Evolutionary conservation across 441 rosid species (phyloP).

Genomic region (Populus hybrid): DNA sequence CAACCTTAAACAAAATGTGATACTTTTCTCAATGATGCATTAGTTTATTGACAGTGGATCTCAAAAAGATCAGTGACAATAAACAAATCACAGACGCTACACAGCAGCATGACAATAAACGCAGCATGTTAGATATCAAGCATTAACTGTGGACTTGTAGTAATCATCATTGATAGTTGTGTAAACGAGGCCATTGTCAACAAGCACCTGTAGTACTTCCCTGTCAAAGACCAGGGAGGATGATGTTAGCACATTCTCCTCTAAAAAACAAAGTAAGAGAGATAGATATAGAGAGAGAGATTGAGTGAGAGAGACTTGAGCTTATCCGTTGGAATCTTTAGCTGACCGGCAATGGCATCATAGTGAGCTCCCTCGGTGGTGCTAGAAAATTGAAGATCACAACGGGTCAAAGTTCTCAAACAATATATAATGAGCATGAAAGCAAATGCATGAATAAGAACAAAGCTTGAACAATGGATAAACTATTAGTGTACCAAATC

Average conservation of each 20-base stretch:
- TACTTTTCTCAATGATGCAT: neutral
- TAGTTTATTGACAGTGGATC: too few relatives aligned
- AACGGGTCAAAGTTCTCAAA: neutral
- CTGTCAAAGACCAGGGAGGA: slow-evolving; percentile 42
- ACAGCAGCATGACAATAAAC: neutral
- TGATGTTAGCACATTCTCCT: neutral
- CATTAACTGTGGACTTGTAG: slow-evolving; percentile 65
- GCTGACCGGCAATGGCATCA: slow-evolving; percentile 51
- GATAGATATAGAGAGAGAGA: slow-evolving; percentile 2
- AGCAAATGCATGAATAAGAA: neutral
- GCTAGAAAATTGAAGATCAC: slow-evolving; percentile 31
- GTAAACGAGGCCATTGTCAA: slow-evolving; percentile 66
- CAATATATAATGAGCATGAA: neutral
- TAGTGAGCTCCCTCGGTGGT: slow-evolving; percentile 52
- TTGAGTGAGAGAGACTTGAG: slow-evolving; percentile 49
- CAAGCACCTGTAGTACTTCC: slow-evolving; percentile 59
- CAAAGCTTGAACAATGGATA: neutral
- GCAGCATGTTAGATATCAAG: slow-evolving; percentile 25
- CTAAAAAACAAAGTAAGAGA: neutral
- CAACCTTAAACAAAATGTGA: neutral
- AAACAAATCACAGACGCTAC: neutral
- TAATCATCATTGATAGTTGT: slow-evolving; percentile 63
- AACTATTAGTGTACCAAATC: neutral
- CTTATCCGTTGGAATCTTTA: slow-evolving; percentile 54
- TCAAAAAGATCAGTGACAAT: too few relatives aligned